Base-by-base conservation (phyloP, 805 yeast genomes). In the Maudiozyma saulgeensis region DNA sequence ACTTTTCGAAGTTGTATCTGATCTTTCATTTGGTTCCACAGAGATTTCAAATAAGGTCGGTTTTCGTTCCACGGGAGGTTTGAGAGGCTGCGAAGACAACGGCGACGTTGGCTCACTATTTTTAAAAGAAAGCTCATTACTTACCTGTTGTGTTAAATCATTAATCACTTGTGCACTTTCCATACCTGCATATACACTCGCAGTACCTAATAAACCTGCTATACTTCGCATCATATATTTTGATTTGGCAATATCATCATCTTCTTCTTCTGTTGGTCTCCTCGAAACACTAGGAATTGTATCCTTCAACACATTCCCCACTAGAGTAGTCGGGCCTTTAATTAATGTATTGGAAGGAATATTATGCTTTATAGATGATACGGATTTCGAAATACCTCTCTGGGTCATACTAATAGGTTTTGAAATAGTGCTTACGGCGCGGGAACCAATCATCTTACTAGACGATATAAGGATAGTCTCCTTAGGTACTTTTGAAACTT, bases 151-250 rank as follows among this genome's bases (percentile, higher is more conserved):
- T 21, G 50, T 56, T 25, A 57, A 41, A 9, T 53, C 54, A 21
- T 53, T 48, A 5, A 55, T 54, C 21, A 56, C 57, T 23, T 61
- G 61, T 9, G 53, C 53, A 46, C 61, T 60, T 44, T 62, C 56
- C 62, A 62, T 53, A 44, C 69, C 60, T 44, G 78, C 73, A 57
- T 74, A 77, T 50, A 77, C 72, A 53, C 80, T 76, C 0, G 84
- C 81, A 0, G 83, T 74, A 0, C 84, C 78, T 49, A 80, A 66
- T 46, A 78, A 58, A 0, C 79, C 76, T 2, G 77, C 80, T 54
- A 80, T 72, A 41, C 80, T 76, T 55, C 71, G 72, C 16, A 80
- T 76, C 63, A 75, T 73, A 41, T 70, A 73, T 13, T 70, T 68
- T 1, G 73, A 68, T 26, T 58, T 60, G 2, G 70, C 73, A 16